phyloP scores from a whole-genome alignment of 1,284 basidiomycete species.

The Amylostereum areolatum region DNA sequence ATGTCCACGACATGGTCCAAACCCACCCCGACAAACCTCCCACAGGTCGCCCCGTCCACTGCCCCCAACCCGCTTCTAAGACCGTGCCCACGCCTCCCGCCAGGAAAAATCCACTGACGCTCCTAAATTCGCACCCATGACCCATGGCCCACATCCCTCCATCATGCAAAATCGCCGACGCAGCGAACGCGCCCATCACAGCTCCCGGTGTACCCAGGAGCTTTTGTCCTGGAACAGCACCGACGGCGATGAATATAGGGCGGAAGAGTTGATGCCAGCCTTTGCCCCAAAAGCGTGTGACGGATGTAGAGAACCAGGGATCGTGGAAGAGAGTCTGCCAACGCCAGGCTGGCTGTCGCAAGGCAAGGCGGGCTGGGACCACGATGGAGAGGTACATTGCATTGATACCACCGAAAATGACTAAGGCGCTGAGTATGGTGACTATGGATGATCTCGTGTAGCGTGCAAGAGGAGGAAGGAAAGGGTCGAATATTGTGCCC shows the following conservation, averaged over 20 bases:
- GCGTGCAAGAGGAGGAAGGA: constrained; percentile 32
- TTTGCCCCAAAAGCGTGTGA: constrained; percentile 36
- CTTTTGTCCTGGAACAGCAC: constrained; percentile 20
- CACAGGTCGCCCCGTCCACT: constrained; percentile 34
- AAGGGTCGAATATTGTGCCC: constrained; percentile 45
- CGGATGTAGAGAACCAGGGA: constrained; percentile 34
- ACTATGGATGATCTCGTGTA: constrained; percentile 38
- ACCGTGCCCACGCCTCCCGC: constrained; percentile 46
- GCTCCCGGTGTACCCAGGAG: constrained; percentile 39
- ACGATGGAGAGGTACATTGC: constrained; percentile 35
- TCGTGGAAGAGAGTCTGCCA: constrained; percentile 38
- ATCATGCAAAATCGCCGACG: constrained; percentile 54
- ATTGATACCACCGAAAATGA: constrained; percentile 38
- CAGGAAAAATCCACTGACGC: constrained; percentile 49
- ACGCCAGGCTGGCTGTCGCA: constrained; percentile 25
- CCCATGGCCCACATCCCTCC: constrained; percentile 54
- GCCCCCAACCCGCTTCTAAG: constrained; percentile 41
- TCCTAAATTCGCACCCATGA: constrained; percentile 38
- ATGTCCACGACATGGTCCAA: constrained; percentile 43
- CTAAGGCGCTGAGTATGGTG: constrained; percentile 32
- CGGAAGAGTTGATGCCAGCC: constrained; percentile 42
- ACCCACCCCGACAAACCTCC: constrained; percentile 40
- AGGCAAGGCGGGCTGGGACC: constrained; percentile 33
- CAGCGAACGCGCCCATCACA: constrained; percentile 48
- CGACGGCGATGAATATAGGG: constrained; percentile 28